Base-by-base conservation (phyloP, 345 rosid species). In the Physaria fendleri region DNA sequence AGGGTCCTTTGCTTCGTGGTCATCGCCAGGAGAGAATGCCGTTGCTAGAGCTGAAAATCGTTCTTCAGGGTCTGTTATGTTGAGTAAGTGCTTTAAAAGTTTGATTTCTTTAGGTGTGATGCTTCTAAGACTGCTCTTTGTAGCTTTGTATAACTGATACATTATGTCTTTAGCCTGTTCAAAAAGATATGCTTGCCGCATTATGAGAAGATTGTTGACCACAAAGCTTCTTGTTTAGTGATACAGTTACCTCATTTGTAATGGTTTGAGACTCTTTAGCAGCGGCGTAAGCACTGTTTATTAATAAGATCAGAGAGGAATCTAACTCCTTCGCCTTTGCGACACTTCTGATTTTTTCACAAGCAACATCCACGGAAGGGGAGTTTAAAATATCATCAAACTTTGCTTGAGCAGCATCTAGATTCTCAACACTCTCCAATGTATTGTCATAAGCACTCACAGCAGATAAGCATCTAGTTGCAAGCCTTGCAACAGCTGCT, bases 11-110 rank as follows among this genome's bases (percentile, higher is more conserved):
- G 83, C 76, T 71, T 86, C 95, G 8, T 40, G 77, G 35, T 86
- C 96, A 64, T 76, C 71, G 0, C 89, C 93, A 0, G 95, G 95
- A 16, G 87, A 82, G 71, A 92, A 92, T 13, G 90, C 85, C 47
- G 81, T 82, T 65, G 98, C 98, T 72, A 92, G 68, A 8, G 96
- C 96, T 13, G 95, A 82, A 74, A 92, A 88, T 35, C 98, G 81
- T 78, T 88, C 96, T 74, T 92, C 96, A 4, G 98, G 98, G 69
- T 92, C 98, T 40, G 77, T 75, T 39, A 92, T 84, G 79, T 88
- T 92, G 48, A 92, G 82, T 38, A 92, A 78, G 65, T 92, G 66
- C 79, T 92, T 92, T 4, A 92, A 67, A 30, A 92, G 77, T 73
- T 80, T 92, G 71, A 92, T 72, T 68, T 92, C 98, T 77, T 92